Evolutionary conservation across 192 early-diverging fungal species (phyloP).

Genomic region (Hyaloraphidium curvatum): DNA sequence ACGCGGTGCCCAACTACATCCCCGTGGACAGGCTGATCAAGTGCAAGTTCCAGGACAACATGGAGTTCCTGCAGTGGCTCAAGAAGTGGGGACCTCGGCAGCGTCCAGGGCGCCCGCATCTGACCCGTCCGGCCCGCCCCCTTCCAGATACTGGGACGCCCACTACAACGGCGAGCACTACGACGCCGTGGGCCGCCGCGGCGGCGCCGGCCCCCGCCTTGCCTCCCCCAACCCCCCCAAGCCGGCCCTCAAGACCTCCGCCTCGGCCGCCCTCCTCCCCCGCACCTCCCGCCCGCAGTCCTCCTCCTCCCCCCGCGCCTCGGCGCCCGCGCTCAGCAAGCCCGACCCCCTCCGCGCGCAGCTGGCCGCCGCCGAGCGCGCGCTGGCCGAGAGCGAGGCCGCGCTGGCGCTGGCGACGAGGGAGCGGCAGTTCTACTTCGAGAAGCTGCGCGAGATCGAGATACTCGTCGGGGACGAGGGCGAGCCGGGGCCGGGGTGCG

Average conservation of each 20-base stretch:
- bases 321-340: not conserved
- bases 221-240: not conserved
- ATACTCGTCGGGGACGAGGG: slow-evolving; percentile 66
- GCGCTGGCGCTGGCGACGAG: slow-evolving; percentile 83
- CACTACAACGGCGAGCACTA: slow-evolving; percentile 68
- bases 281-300: slow-evolving; percentile 7
- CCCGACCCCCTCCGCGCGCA: slow-evolving; percentile 7
- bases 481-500: slow-evolving; percentile 28
- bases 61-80: slow-evolving; percentile 94
- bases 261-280: slow-evolving; percentile 8
- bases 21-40: slow-evolving; percentile 80
- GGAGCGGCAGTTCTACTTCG: slow-evolving; percentile 95
- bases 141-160: slow-evolving; percentile 60
- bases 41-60: slow-evolving; percentile 95
- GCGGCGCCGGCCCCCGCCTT: slow-evolving; percentile 16
- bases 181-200: slow-evolving; percentile 55
- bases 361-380: slow-evolving; percentile 10
- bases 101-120: not conserved
- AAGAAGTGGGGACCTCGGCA: slow-evolving; percentile 28
- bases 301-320: slow-evolving; percentile 2
- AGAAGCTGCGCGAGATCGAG: slow-evolving; percentile 85
- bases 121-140: not conserved
- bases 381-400: slow-evolving; percentile 45
- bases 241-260: slow-evolving; percentile 7
- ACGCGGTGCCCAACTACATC: slow-evolving; percentile 82